A percentile compares a stretch with the other conserved stretches of the same genome.
Evolutionary conservation across 768 basidiomycete species (phyloP).

Genomic region (Cystobasidium onofrii): DNA sequence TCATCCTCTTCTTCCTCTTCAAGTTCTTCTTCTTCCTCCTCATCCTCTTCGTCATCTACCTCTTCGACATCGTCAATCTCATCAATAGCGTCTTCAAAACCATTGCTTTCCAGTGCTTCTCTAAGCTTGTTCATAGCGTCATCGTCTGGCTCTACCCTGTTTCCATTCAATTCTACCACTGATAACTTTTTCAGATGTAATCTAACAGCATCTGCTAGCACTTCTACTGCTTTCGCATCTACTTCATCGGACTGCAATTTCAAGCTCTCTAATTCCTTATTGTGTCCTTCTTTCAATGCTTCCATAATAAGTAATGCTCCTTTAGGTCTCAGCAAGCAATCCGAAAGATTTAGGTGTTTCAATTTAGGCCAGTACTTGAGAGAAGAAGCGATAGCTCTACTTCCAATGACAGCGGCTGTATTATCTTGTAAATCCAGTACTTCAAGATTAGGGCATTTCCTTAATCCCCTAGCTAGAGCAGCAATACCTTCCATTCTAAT

Average conservation of each 20-base stretch:
- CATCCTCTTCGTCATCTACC: constrained; percentile 38
- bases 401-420: constrained; percentile 52
- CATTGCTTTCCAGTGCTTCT: constrained; percentile 68
- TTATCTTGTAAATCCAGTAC: constrained; percentile 84
- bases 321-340: constrained; percentile 75
- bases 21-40: constrained; percentile 33
- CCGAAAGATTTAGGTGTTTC: constrained; percentile 75
- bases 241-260: constrained; percentile 90
- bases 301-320: constrained; percentile 63
- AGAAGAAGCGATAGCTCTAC: constrained; percentile 57
- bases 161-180: constrained; percentile 78
- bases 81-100: constrained; percentile 42
- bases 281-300: constrained; percentile 60
- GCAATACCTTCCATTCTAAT: constrained; percentile 86
- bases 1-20: constrained; percentile 22
- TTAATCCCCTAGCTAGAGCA: constrained; percentile 65
- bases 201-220: constrained; percentile 61
- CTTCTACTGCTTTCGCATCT: constrained; percentile 58
- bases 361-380: constrained; percentile 61
- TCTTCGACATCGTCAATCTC: constrained; percentile 36
- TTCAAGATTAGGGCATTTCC: constrained; percentile 59
- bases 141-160: constrained; percentile 55
- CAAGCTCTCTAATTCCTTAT: constrained; percentile 63
- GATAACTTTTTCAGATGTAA: constrained; percentile 56
- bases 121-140: constrained; percentile 70